Conservation (phyloP, 148 eudicot genomes). For the Pouteria glomerata region DNA sequence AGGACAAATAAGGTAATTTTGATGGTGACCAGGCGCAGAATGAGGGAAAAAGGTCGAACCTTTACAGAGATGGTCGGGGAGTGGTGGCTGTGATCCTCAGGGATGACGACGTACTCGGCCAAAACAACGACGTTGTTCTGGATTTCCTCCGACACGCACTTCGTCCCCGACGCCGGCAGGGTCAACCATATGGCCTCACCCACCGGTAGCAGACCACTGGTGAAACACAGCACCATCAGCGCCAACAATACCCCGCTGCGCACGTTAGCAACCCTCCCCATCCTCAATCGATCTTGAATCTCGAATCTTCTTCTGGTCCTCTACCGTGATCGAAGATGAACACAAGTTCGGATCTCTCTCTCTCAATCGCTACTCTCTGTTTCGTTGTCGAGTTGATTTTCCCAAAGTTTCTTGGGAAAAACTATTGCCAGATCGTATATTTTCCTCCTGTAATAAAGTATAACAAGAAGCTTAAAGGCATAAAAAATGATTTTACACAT, state of each 20-base stretch:
- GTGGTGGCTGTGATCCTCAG: conserved; percentile 30
- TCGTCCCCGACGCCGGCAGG: conserved; percentile 41
- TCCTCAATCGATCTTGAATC: too few relatives aligned
- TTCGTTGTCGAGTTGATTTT: too few relatives aligned
- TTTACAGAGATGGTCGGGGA: conserved; percentile 39
- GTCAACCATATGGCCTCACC: conserved; percentile 43
- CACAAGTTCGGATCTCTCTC: too few relatives aligned
- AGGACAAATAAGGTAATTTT: neutral
- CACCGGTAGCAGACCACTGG: neutral
- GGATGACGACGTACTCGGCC: conserved; percentile 45
- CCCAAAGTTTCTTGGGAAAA: too few relatives aligned
- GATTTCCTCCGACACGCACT: conserved; percentile 74
- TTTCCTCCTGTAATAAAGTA: too few relatives aligned
- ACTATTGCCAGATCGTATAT: too few relatives aligned
- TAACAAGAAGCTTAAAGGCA: too few relatives aligned
- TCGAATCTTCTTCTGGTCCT: too few relatives aligned
- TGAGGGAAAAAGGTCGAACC: conserved; percentile 17
- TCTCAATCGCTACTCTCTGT: too few relatives aligned
- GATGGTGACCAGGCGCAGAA: neutral
- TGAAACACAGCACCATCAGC: neutral
- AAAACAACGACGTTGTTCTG: conserved; percentile 65
- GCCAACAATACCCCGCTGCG: conserved; percentile 3
- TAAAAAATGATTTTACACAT: too few relatives aligned
- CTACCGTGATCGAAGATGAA: too few relatives aligned
- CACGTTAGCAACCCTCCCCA: conserved; percentile 11